Evolutionary conservation across 2,329 filamentous ascomycete species (phyloP), one percentile per base, ranked within the genome.

Genomic region (Trichoderma gracile): DNA sequence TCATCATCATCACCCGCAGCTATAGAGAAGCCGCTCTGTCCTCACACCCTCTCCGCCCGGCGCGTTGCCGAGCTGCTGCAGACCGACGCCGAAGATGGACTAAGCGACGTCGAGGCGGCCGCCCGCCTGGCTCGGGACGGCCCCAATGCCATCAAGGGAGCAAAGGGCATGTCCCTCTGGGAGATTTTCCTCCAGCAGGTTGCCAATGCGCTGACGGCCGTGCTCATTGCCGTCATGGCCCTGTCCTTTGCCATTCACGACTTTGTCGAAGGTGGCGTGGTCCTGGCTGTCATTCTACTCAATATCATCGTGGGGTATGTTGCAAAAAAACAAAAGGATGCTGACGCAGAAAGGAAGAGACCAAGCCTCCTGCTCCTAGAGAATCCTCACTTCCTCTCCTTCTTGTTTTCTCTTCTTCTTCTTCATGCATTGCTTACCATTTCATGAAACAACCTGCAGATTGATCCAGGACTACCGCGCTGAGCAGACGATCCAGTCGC

Each of bases 111-210:
- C 69, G 88, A 91, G 75, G 89, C 88, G 68, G 81, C 83, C 76
- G 80, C 81, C 79, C 89, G 89, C 75, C 82, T 91, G 72, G 77
- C 78, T 75, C 81, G 82, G 73, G 80, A 90, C 83, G 89, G 89
- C 70, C 82, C 84, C 70, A 92, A 92, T 79, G 84, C 83, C 74
- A 85, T 92, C 80, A 85, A 89, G 77, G 85, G 86, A 78, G 85
- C 87, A 80, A 86, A 88, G 78, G 86, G 87, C 77, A 78, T 89
- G 78, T 91, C 89, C 77, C 73, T 89, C 77, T 90, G 88, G 86
- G 85, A 89, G 79, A 90, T 92, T 79, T 83, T 92, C 78, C 77
- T 92, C 78, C 89, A 88, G 73, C 89, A 92, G 80, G 84, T 91
- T 70, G 90, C 89, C 69, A 92, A 92, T 79, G 90, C 88, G 79